Evolutionary conservation across 768 basidiomycete genomes (phyloP).

Genomic region (Vishniacozyma victoriae): DNA sequence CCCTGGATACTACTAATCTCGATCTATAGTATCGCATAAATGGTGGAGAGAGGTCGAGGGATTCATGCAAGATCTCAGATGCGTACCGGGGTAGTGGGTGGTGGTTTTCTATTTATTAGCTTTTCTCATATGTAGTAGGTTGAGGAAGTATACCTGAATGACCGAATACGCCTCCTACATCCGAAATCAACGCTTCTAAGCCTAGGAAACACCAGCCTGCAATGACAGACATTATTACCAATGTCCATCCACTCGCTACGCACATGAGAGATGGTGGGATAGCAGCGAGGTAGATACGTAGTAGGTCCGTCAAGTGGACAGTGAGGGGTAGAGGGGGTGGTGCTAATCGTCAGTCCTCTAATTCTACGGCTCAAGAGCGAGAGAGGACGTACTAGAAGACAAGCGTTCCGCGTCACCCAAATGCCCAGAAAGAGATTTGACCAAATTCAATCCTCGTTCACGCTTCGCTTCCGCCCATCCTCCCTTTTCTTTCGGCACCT

Average conservation of each 20-base stretch:
- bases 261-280: constrained; percentile 39
- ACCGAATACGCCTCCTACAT: constrained; percentile 46
- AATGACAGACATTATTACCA: constrained; percentile 32
- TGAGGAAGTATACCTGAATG: constrained; percentile 20
- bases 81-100: constrained; percentile 36
- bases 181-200: constrained; percentile 41
- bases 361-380: not conserved
- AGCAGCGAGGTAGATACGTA: constrained; percentile 42
- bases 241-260: constrained; percentile 24
- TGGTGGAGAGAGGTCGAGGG: constrained; percentile 25
- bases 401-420: constrained; percentile 41
- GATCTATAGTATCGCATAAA: constrained; percentile 26
- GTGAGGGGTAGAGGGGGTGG: constrained; percentile 44
- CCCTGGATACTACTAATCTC: constrained; percentile 18
- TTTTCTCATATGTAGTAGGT: too few relatives aligned
- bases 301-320: constrained; percentile 39
- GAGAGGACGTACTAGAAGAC: constrained; percentile 19
- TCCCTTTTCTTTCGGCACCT: constrained; percentile 12
- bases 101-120: constrained; percentile 30
- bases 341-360: constrained; percentile 15
- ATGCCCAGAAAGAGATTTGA: constrained; percentile 27
- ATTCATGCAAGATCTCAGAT: constrained; percentile 34
- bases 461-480: constrained; percentile 41
- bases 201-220: constrained; percentile 45
- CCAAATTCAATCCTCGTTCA: constrained; percentile 31